Percentiles rank a stretch among this genome's conserved stretches.
These are phyloP conservation scores for Wickerhamomyces sp. DNA, from an alignment of 1,139 yeast species.

Conservation along the genomic window DNA sequence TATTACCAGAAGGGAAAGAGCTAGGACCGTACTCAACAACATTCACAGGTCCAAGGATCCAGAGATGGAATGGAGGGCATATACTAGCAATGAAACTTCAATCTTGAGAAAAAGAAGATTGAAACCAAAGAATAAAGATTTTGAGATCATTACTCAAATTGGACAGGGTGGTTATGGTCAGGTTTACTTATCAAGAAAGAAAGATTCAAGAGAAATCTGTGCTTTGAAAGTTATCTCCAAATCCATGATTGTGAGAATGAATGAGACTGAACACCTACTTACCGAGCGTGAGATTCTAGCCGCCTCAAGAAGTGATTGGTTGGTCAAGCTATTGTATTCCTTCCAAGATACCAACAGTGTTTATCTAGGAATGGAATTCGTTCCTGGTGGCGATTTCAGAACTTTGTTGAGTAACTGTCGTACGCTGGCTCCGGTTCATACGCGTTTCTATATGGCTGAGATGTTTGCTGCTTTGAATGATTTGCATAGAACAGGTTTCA, in stretches of 20 bases:
- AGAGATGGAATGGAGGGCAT: slow-evolving; percentile 72
- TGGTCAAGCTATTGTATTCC: slow-evolving; percentile 88
- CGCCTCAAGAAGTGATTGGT: slow-evolving; percentile 93
- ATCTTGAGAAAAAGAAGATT: slow-evolving; percentile 81
- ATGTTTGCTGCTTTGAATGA: slow-evolving; percentile 96
- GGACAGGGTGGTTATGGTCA: slow-evolving; percentile 99
- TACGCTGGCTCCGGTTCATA: slow-evolving; percentile 88
- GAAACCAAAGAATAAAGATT: slow-evolving; percentile 91
- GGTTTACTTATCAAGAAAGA: slow-evolving; percentile 89
- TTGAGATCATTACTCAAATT: slow-evolving; percentile 94
- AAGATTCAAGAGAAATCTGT: slow-evolving; percentile 92
- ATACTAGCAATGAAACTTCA: slow-evolving; percentile 81
- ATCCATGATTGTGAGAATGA: slow-evolving; percentile 77
- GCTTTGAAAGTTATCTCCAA: slow-evolving; percentile 92
- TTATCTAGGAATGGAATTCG: slow-evolving; percentile 97
- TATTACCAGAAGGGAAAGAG: slow-evolving; percentile 77
- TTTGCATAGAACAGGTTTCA: slow-evolving; percentile 89
- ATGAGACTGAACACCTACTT: slow-evolving; percentile 91
- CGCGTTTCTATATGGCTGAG: slow-evolving; percentile 90
- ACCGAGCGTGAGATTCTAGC: slow-evolving; percentile 96
- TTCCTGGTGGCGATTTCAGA: slow-evolving; percentile 98
- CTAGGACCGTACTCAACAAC: slow-evolving; percentile 58
- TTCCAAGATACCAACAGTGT: slow-evolving; percentile 91
- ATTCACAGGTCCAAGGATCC: slow-evolving; percentile 37
- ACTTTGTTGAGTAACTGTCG: slow-evolving; percentile 92